phyloP scores from a whole-genome alignment of 106 monocot genomes.

The Acorus gramineus region DNA sequence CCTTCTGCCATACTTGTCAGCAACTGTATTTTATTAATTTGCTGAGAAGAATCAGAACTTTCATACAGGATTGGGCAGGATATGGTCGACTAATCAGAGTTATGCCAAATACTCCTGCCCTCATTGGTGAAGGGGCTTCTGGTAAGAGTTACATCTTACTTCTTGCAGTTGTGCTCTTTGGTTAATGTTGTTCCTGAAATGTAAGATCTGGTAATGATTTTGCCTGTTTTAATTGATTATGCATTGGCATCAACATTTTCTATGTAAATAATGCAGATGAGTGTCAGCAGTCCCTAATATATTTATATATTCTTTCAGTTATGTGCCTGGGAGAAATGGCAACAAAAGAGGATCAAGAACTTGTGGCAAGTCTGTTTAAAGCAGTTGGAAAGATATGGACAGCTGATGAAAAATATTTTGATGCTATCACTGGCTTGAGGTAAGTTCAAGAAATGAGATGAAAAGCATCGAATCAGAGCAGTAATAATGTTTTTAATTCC shows the following conservation, averaged over 20 bases:
- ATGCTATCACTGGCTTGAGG: slow-evolving; percentile 98
- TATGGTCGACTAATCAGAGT: slow-evolving; percentile 78
- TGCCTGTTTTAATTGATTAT: no score
- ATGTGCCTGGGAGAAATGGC: slow-evolving; percentile 74
- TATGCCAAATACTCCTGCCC: slow-evolving; percentile 97
- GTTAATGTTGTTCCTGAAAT: no score
- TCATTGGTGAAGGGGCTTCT: slow-evolving; percentile 88
- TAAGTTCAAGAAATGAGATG: slow-evolving; percentile 5
- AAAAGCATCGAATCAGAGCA: no score
- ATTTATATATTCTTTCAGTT: slow-evolving; percentile 25
- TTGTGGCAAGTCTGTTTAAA: slow-evolving; percentile 50
- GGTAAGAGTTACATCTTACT: slow-evolving; percentile 26
- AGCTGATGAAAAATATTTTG: slow-evolving; percentile 88
- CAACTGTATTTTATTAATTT: no score
- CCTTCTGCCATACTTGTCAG: no score
- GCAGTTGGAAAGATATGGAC: slow-evolving; percentile 86
- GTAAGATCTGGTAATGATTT: no score
- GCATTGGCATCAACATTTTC: no score
- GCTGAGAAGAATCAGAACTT: not conserved
- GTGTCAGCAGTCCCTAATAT: not conserved
- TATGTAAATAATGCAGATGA: no score
- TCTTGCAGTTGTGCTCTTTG: not conserved
- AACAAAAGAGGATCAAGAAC: slow-evolving; percentile 67
- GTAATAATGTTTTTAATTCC: no score
- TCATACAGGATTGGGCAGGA: slow-evolving; percentile 76